Conservation (phyloP, 768 basidiomycete species). For the Galerina sulciceps region DNA sequence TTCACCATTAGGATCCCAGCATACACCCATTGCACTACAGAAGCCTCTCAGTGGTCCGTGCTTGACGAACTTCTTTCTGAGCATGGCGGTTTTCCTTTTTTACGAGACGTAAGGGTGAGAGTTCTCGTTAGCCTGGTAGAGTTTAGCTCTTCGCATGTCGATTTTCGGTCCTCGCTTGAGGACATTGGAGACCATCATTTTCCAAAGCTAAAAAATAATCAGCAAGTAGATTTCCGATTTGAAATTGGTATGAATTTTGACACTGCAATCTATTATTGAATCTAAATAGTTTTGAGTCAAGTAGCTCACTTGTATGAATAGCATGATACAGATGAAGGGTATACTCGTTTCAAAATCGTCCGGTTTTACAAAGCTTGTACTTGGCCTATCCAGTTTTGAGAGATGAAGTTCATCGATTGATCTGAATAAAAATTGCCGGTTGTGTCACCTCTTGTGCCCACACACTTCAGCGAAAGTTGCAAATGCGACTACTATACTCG, state of each 20-base stretch:
- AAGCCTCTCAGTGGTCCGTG: not conserved
- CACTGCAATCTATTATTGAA: too few relatives aligned
- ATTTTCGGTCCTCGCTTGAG: not conserved
- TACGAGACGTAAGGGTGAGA: not conserved
- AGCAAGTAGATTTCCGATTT: not conserved
- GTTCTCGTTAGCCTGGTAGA: not conserved
- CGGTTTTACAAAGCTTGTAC: too few relatives aligned
- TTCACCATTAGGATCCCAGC: not conserved
- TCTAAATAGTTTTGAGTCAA: too few relatives aligned
- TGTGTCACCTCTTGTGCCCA: too few relatives aligned
- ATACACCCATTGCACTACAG: not conserved
- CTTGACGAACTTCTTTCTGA: conserved; percentile 1
- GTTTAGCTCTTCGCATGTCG: not conserved
- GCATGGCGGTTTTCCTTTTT: not conserved
- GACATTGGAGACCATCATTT: not conserved
- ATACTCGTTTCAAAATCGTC: too few relatives aligned
- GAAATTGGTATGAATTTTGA: not conserved
- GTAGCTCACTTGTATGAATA: too few relatives aligned
- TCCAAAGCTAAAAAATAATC: not conserved
- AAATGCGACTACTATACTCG: too few relatives aligned
- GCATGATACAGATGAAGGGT: too few relatives aligned
- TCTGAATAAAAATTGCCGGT: too few relatives aligned
- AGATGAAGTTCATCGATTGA: too few relatives aligned
- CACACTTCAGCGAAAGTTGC: too few relatives aligned
- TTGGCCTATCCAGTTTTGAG: too few relatives aligned